These are phyloP conservation scores for Backusella morwellensis DNA, from an alignment of 192 early-diverging fungal genomes.

Conservation along the genomic window DNA sequence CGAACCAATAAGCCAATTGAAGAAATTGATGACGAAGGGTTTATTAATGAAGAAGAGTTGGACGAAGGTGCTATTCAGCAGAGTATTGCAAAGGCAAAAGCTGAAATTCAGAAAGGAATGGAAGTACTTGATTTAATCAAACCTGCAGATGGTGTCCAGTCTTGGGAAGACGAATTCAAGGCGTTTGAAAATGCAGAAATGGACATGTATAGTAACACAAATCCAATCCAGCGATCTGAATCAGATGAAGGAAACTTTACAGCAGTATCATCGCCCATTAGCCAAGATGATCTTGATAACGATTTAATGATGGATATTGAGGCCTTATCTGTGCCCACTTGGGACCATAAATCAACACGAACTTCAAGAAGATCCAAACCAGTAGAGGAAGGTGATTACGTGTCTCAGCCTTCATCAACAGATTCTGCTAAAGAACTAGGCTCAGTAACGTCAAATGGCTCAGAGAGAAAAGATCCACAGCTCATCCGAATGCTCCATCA, in stretches of 20 bases:
- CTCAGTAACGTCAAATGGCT: neutral
- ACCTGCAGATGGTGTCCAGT: conserved; percentile 14
- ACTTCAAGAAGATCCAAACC: neutral
- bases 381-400: neutral
- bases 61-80: conserved; percentile 25
- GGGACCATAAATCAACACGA: conserved; percentile 16
- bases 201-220: neutral
- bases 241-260: conserved; percentile 33
- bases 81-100: conserved; percentile 35
- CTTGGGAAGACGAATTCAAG: conserved; percentile 35
- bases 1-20: neutral
- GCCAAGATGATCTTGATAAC: conserved; percentile 1
- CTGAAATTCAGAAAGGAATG: conserved; percentile 38
- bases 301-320: conserved; percentile 24
- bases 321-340: conserved; percentile 25
- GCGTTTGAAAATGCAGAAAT: conserved; percentile 30
- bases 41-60: neutral
- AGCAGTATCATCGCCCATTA: conserved; percentile 7
- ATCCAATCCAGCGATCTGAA: conserved; percentile 12
- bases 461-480: conserved; percentile 28
- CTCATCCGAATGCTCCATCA: conserved; percentile 52
- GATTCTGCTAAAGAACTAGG: neutral
- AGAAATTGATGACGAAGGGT: neutral
- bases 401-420: conserved; percentile 1
- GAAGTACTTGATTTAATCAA: conserved; percentile 32